These are phyloP conservation scores for Linnemannia hyalina DNA, from an alignment of 192 early-diverging fungal species.

Conservation along the genomic window DNA sequence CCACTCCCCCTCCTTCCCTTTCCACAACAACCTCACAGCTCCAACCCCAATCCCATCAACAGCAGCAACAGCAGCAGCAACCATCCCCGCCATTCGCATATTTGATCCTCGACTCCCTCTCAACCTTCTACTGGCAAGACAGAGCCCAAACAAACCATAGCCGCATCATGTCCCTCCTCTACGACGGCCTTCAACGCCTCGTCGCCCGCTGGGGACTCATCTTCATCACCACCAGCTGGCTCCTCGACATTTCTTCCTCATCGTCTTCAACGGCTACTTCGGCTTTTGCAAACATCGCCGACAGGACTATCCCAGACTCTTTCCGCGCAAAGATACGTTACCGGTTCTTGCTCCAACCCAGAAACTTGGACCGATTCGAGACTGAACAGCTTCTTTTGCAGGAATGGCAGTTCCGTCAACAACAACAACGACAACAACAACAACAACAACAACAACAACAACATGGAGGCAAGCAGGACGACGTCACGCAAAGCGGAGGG, in stretches of 20 bases:
- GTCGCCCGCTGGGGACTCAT: conserved; percentile 24
- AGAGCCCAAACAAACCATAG: conserved; percentile 20
- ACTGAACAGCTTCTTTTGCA: conserved; percentile 15
- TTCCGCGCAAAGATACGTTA: conserved; percentile 29
- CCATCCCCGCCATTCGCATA: conserved; percentile 22
- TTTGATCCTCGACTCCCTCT: conserved; percentile 39
- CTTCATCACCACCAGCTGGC: conserved; percentile 41
- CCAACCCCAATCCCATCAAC: neutral
- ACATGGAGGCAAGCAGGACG: neutral
- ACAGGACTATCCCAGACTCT: conserved; percentile 34
- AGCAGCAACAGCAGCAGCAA: neutral
- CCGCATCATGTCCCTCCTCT: conserved; percentile 6
- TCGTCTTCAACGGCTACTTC: neutral
- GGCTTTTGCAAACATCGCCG: neutral
- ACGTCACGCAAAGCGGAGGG: neutral
- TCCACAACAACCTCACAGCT: neutral
- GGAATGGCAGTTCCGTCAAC: conserved; percentile 14
- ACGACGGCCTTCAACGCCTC: conserved; percentile 33
- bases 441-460: too few relatives aligned
- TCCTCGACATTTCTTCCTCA: conserved; percentile 4
- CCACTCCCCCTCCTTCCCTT: neutral
- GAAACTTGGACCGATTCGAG: conserved; percentile 17
- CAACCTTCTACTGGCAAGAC: conserved; percentile 50
- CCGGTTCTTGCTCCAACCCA: conserved; percentile 41
- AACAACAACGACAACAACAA: neutral